Evolutionary conservation across 2,329 filamentous ascomycete genomes (phyloP).

Genomic region (Colletotrichum sp.): DNA sequence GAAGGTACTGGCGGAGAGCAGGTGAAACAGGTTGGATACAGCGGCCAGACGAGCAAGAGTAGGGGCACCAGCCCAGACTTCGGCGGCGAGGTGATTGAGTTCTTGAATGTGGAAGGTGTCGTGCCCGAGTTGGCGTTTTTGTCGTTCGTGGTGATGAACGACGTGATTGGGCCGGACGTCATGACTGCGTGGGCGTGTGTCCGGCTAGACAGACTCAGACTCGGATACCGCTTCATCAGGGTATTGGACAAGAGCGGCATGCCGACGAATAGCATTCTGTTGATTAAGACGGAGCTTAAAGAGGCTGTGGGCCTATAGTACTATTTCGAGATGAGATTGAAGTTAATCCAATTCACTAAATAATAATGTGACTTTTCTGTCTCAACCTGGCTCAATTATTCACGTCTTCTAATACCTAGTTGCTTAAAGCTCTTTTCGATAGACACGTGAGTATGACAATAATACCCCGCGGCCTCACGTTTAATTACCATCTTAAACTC

Average conservation of each 20-base stretch:
- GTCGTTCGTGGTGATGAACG: constrained; percentile 86
- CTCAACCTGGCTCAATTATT: too few species aligned
- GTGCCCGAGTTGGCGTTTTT: constrained; percentile 76
- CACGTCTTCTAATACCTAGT: too few species aligned
- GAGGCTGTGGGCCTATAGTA: too few species aligned
- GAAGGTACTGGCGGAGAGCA: constrained; percentile 44
- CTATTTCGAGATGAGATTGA: too few species aligned
- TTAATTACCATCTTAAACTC: too few species aligned
- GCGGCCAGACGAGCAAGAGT: constrained; percentile 63
- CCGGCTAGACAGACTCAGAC: constrained; percentile 77
- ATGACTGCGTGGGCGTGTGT: constrained; percentile 90
- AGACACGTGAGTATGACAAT: too few species aligned
- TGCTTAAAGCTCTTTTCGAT: too few species aligned
- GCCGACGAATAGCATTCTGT: constrained; percentile 70
- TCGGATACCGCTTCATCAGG: constrained; percentile 79
- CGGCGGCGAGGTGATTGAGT: constrained; percentile 59
- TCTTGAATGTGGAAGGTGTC: constrained; percentile 60
- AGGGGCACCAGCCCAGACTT: constrained; percentile 70
- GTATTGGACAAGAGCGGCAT: constrained; percentile 73
- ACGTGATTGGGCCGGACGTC: constrained; percentile 79
- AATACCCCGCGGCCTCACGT: too few species aligned
- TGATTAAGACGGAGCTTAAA: constrained; percentile 67
- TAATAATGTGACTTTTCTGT: too few species aligned
- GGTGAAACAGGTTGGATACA: constrained; percentile 50
- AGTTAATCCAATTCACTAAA: too few species aligned